A percentile compares a stretch with the other conserved stretches of the same genome.
These are phyloP conservation scores for Linum lewisii DNA, from an alignment of 345 rosid species.

Conservation along the genomic window DNA sequence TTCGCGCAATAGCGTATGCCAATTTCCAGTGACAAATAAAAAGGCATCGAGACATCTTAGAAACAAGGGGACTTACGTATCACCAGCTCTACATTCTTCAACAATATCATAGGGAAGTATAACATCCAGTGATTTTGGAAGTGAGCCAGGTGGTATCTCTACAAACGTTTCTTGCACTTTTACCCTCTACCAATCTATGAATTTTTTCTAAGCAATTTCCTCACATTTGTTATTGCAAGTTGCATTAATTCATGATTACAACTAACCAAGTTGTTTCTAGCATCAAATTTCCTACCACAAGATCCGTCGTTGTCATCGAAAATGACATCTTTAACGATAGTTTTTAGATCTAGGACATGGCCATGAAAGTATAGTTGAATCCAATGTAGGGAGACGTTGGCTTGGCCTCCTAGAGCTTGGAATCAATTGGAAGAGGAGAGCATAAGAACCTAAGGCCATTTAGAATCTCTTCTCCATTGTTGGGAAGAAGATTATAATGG, in stretches of 20 bases:
- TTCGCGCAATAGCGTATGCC: no score
- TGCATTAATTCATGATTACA: constrained; percentile 14
- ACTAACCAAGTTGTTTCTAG: background rate
- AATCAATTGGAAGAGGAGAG: no score
- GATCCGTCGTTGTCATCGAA: no score
- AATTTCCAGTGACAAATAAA: background rate
- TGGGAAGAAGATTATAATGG: no score
- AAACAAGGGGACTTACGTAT: constrained; percentile 59
- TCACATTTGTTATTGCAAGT: constrained; percentile 49
- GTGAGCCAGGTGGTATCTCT: constrained; percentile 96
- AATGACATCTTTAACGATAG: no score
- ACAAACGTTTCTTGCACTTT: constrained; percentile 96
- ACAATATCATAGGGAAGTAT: constrained; percentile 96
- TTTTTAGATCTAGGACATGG: no score
- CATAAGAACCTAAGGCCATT: no score
- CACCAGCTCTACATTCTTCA: constrained; percentile 96
- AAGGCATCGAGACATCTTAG: background rate
- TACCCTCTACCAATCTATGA: constrained; percentile 97
- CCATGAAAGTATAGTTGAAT: no score
- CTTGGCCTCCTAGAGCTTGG: no score
- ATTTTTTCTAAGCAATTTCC: constrained; percentile 91
- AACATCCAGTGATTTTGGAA: constrained; percentile 87
- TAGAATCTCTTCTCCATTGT: no score
- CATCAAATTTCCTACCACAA: no score
- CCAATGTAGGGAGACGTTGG: no score